Conservation (phyloP, 306 rosid genomes). For the Herpetospermum pedunculosum region DNA sequence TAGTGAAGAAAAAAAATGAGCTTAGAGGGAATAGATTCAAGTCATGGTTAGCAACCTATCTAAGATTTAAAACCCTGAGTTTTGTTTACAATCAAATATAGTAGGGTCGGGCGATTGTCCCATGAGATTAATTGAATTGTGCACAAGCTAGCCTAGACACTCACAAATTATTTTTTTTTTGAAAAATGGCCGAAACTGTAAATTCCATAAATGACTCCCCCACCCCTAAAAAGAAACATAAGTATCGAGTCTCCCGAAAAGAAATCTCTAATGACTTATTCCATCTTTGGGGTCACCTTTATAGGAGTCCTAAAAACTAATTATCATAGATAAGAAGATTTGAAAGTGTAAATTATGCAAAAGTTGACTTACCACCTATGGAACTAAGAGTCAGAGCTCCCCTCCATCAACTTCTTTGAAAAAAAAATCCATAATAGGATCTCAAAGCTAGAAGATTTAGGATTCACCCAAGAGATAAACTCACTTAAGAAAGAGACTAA, state of each 20-base stretch:
- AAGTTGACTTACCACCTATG: background rate
- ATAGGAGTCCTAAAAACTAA: background rate
- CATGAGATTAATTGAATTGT: background rate
- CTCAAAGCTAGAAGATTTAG: background rate
- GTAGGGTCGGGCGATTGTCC: background rate
- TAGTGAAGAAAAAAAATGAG: background rate
- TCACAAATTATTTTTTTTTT: background rate
- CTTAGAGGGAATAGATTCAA: background rate
- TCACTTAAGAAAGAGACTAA: background rate
- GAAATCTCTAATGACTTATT: background rate
- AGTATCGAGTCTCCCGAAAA: background rate
- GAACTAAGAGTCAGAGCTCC: background rate
- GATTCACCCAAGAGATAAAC: background rate
- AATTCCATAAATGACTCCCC: background rate
- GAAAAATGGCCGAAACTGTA: background rate
- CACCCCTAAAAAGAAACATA: background rate
- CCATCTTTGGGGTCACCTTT: background rate
- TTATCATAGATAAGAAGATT: background rate
- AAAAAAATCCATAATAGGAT: no score
- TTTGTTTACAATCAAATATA: background rate
- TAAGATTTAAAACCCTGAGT: background rate
- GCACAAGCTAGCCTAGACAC: background rate
- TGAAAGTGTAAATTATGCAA: background rate
- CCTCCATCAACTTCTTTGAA: background rate
- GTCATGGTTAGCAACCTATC: background rate